Percentiles rank a stretch among this genome's conserved stretches.
Evolutionary conservation across 345 rosid genomes (phyloP).

Genomic region (Syzygium aromaticum): DNA sequence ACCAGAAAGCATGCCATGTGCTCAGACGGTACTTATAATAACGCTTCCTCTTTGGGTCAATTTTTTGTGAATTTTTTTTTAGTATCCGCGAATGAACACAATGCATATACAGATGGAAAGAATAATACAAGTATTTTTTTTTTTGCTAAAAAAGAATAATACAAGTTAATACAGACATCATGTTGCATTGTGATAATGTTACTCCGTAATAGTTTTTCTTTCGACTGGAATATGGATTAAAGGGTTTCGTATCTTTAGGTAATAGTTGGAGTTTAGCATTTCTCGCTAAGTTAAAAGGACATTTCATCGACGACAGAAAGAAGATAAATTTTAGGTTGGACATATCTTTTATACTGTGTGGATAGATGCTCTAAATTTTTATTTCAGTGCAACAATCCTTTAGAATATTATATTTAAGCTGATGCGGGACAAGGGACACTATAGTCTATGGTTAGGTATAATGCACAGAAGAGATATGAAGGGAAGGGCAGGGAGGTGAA

Average conservation of each 20-base stretch:
- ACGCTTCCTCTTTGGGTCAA: neutral
- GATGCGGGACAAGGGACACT: neutral
- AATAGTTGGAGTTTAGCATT: too few relatives aligned
- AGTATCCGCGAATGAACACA: neutral
- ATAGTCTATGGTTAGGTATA: neutral
- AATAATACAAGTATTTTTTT: neutral
- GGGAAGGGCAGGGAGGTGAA: neutral
- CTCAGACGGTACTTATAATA: neutral
- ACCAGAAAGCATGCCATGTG: neutral
- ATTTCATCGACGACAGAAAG: neutral
- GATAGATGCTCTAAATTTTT: neutral
- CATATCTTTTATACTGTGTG: neutral
- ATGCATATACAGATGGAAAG: neutral
- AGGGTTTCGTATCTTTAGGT: neutral
- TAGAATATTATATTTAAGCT: neutral
- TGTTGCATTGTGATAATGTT: neutral
- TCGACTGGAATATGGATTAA: neutral
- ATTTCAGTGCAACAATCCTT: neutral
- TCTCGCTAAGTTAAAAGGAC: neutral
- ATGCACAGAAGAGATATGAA: neutral
- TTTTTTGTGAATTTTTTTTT: neutral
- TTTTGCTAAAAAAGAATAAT: too few relatives aligned
- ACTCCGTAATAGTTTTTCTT: neutral
- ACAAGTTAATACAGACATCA: neutral
- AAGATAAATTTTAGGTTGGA: neutral